Evolutionary conservation across 1,139 yeast genomes (phyloP).

Genomic region (Yamadazyma spencermartinsiae): DNA sequence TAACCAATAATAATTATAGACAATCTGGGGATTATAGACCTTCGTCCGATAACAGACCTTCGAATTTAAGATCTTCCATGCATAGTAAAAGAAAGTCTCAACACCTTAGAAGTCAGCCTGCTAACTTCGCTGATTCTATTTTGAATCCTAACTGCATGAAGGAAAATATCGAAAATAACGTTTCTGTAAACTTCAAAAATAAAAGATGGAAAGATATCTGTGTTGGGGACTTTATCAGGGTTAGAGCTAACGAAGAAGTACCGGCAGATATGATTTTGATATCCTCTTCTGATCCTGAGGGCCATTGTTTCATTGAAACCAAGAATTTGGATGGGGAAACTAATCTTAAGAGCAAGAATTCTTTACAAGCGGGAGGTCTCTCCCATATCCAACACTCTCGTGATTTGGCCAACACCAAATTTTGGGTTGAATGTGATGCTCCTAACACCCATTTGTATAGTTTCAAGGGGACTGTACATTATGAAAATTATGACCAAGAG

Average conservation of each 20-base stretch:
- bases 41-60: conserved; percentile 5
- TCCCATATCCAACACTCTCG: conserved; percentile 57
- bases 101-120: conserved; percentile 11
- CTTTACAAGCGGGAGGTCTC: conserved; percentile 67
- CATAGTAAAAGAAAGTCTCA: conserved; percentile 12
- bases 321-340: conserved; percentile 97
- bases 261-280: conserved; percentile 88
- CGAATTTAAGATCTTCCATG: conserved; percentile 10
- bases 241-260: conserved; percentile 84
- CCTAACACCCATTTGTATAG: conserved; percentile 82
- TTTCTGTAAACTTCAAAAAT: conserved; percentile 48
- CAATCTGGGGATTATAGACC: conserved; percentile 3
- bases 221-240: conserved; percentile 87
- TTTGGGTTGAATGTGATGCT: conserved; percentile 88
- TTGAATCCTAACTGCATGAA: conserved; percentile 29
- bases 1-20: background rate
- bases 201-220: conserved; percentile 84
- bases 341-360: conserved; percentile 77
- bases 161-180: conserved; percentile 18
- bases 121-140: conserved; percentile 23
- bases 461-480: conserved; percentile 83
- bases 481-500: conserved; percentile 46
- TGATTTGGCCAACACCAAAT: conserved; percentile 73
- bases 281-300: conserved; percentile 84
- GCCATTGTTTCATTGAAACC: conserved; percentile 91